A percentile compares a stretch with the other conserved stretches of the same genome.
These are phyloP conservation scores for Trifolium dubium DNA, from an alignment of 306 rosid species.

Conservation along the genomic window DNA sequence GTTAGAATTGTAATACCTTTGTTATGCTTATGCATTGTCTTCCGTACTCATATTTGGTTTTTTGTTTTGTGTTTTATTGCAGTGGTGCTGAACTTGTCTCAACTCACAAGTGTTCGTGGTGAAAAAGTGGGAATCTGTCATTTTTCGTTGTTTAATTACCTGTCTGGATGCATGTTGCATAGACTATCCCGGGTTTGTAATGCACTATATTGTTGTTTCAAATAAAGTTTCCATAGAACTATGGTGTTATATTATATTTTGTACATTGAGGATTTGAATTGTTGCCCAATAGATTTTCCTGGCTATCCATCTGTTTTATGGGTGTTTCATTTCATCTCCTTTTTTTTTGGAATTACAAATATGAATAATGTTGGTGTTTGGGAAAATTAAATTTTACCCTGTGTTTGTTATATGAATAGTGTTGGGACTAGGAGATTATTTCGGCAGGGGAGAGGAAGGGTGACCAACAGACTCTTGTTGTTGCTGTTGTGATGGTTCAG, in stretches of 20 bases:
- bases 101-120: conserved; percentile 8
- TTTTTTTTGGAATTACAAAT: no score
- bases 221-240: conserved; percentile 43
- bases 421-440: no score
- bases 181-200: conserved; percentile 24
- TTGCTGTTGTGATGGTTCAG: no score
- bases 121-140: conserved; percentile 15
- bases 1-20: not conserved
- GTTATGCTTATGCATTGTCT: not conserved
- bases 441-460: no score
- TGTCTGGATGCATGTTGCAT: conserved; percentile 24
- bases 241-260: not conserved
- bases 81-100: conserved; percentile 36
- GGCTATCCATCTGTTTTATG: conserved; percentile 1
- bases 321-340: no score
- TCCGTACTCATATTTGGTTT: conserved; percentile 24
- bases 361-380: no score
- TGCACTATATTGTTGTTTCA: conserved; percentile 14
- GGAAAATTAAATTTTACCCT: no score
- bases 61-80: conserved; percentile 19
- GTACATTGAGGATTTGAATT: not conserved
- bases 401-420: no score
- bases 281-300: not conserved
- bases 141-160: conserved; percentile 13
- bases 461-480: no score